Evolutionary conservation across 148 eudicot genomes (phyloP).

Genomic region (Diospyros lotus): DNA sequence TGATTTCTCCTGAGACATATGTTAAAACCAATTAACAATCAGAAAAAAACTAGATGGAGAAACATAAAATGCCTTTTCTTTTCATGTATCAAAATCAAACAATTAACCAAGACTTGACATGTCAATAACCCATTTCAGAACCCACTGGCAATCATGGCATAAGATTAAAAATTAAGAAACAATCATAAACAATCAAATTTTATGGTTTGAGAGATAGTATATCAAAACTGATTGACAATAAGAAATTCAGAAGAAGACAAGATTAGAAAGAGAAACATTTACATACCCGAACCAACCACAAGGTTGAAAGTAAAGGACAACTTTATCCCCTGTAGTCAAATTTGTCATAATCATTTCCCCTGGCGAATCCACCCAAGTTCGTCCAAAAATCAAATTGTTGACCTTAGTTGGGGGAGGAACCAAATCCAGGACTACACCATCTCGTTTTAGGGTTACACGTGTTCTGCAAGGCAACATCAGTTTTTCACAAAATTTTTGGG

Average conservation of each 20-base stretch:
- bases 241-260: not conserved
- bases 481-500: not conserved
- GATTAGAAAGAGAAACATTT: not conserved
- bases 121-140: not conserved
- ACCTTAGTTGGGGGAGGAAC: constrained; percentile 98
- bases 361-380: constrained; percentile 96
- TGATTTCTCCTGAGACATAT: not conserved
- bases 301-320: constrained; percentile 89
- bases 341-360: constrained; percentile 94
- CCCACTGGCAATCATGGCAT: not conserved
- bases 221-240: constrained; percentile 1
- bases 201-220: not conserved
- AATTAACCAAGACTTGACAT: not conserved
- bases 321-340: constrained; percentile 89
- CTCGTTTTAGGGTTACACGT: constrained; percentile 66
- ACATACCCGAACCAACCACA: constrained; percentile 99
- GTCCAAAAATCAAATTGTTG: constrained; percentile 88
- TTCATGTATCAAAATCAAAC: not conserved
- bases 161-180: not conserved
- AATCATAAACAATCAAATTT: not conserved
- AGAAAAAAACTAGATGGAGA: not conserved
- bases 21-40: not conserved
- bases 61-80: not conserved
- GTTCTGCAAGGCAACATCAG: constrained; percentile 44
- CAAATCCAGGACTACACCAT: constrained; percentile 78